Evolutionary conservation across 2,329 filamentous ascomycete genomes (phyloP), one percentile per base, ranked within the genome.

Genomic region (Cadophora malorum): DNA sequence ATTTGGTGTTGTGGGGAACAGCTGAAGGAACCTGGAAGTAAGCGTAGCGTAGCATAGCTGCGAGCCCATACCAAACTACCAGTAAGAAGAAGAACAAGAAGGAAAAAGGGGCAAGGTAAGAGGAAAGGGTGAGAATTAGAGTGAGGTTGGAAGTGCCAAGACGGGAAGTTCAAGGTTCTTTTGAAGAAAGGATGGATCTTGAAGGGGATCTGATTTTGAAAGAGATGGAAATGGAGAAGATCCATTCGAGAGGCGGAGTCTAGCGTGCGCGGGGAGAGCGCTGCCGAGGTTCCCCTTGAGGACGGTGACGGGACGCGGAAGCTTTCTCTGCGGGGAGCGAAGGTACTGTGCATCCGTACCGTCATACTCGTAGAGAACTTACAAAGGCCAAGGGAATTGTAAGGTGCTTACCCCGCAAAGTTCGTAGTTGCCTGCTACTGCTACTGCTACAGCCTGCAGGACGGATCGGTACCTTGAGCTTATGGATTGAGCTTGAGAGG

Each of bases 1-100:
- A 45, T 6, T 45, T 58, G 31, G 31, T 58, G 33, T 59, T 59
- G 56, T 41, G 56, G 56, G 33, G 56, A 23, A 28, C 5, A 45
- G 7, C 14, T 45, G 5, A 14, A 45, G 6, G 5, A 9, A 45
- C 8, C 9, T 16, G 28, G 28, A 28, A 28, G 28, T 28, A 28
- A 28, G 28, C 28, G 28, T 28, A 28, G 28, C 28, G 28, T 28
- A 28, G 28, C 28, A 28, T 28, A 28, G 28, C 28, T 28, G 28
- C 28, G 28, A 28, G 28, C 28, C 28, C 5, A 28, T 28, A 28
- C 28, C 28, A 28, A 5, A 28, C 28, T 28, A 28, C 28, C 28
- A 28, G 28, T 28, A 45, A 19, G 19, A 19, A 45, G 16, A 19
- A 45, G 16, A 45, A 45, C 7, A 2, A 38, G 35, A 38, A 45